phyloP scores from a whole-genome alignment of 768 basidiomycete genomes.

The Strobilomyces echinocephalus region DNA sequence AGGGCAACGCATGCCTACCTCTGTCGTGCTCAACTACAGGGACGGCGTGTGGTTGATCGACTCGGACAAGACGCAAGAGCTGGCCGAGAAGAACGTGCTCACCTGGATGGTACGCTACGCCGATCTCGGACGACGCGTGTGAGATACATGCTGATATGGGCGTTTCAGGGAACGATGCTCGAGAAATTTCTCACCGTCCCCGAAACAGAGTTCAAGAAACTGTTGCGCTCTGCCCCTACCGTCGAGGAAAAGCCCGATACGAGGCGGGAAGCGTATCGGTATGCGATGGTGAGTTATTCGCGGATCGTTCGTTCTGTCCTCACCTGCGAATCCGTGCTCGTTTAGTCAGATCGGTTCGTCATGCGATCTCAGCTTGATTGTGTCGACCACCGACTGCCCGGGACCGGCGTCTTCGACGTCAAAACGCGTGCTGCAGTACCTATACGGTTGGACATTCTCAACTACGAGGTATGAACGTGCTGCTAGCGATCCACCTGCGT shows the following conservation, averaged over 20 bases:
- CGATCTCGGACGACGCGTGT: background rate
- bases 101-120: conserved; percentile 60
- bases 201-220: conserved; percentile 55
- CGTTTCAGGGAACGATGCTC: conserved; percentile 72
- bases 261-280: conserved; percentile 75
- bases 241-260: conserved; percentile 31
- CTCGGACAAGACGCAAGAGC: conserved; percentile 39
- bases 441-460: conserved; percentile 80
- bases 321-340: too few species aligned
- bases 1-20: conserved; percentile 73
- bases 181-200: conserved; percentile 82
- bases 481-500: background rate
- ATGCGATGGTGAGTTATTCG: conserved; percentile 58
- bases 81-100: conserved; percentile 62
- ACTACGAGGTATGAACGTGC: conserved; percentile 53
- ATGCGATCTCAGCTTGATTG: conserved; percentile 98
- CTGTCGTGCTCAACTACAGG: conserved; percentile 59
- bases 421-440: conserved; percentile 88
- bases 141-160: background rate
- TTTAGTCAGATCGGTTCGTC: conserved; percentile 50
- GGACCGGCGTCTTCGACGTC: conserved; percentile 91
- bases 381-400: conserved; percentile 72
- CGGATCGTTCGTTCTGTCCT: background rate
- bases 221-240: conserved; percentile 38
- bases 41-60: conserved; percentile 70